Percentiles rank a stretch among this genome's conserved stretches.
phyloP scores from a whole-genome alignment of 768 basidiomycete genomes.

The Panellus pusillus region DNA sequence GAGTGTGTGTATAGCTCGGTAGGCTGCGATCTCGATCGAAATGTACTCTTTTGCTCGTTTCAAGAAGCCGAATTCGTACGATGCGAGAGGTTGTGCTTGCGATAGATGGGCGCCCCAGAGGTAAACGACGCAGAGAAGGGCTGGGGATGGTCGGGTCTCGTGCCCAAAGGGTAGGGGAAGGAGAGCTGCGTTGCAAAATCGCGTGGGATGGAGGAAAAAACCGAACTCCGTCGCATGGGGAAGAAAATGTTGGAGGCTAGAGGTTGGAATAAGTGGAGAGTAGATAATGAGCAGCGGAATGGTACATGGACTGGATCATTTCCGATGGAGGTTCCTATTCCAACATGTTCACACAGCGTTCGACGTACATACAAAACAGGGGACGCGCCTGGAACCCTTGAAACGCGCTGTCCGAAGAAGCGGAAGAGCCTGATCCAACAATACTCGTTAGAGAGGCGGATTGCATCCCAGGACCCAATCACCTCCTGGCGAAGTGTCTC shows the following conservation, averaged over 20 bases:
- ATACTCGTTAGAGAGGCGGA: no score
- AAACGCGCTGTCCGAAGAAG: no score
- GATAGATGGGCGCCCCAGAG: slow-evolving; percentile 14
- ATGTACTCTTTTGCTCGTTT: slow-evolving; percentile 8
- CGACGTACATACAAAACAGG: no score
- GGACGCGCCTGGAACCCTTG: no score
- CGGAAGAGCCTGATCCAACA: no score
- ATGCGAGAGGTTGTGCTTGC: no score
- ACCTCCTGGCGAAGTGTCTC: no score
- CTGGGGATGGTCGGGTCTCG: slow-evolving; percentile 9
- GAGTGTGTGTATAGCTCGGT: slow-evolving; percentile 8
- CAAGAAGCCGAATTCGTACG: slow-evolving; percentile 8
- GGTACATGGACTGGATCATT: slow-evolving; percentile 1
- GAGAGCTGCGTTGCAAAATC: slow-evolving; percentile 8
- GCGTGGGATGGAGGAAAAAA: slow-evolving; percentile 15
- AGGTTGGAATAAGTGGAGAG: no score
- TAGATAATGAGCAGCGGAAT: neutral
- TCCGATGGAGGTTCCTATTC: slow-evolving; percentile 5
- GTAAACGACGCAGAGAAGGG: slow-evolving; percentile 16
- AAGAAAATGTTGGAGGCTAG: slow-evolving; percentile 12
- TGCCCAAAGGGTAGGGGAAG: slow-evolving; percentile 8
- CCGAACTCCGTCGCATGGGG: slow-evolving; percentile 17
- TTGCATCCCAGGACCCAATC: no score
- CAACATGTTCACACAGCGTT: neutral
- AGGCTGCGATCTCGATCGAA: slow-evolving; percentile 2